Base-by-base conservation (phyloP, 2,329 filamentous ascomycete genomes). In the Colletotrichum sublineola region DNA sequence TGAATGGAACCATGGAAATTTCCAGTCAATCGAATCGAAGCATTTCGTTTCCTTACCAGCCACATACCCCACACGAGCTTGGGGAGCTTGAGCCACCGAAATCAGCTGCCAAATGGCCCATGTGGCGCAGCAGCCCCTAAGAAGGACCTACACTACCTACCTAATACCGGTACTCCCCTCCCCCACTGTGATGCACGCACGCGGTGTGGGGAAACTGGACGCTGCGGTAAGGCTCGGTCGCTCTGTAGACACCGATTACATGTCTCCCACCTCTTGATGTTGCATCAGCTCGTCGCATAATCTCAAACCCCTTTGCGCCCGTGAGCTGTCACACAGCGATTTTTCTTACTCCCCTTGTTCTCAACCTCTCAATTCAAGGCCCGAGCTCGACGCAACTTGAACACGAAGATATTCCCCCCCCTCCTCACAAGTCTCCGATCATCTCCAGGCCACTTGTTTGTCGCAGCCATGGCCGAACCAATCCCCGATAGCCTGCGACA, bases 401-500 rank as follows among this genome's bases (percentile, higher is more conserved):
- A 40, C 53, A 46, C 58, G 29, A 40, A 33, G 8, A 36, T 15
- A 18, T 38, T 29, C 36, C 6, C 15, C 42, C 29, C 63, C 33
- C 31, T 8, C 11, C 44, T 40, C 65, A 29, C 48, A 31, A 38
- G 24, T 14, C 67, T n/a, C 48, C 61, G 24, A 42, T 29, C 31
- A 40, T 29, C 24, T 29, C 40, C n/a, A 5, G 38, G 63, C 20
- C 42, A 20, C 24, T 3, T 48, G 29, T 40, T 20, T 20, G 57
- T 46, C 52, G 65, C 55, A 53, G 46, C 55, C 75, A 97, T 97
- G 95, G 90, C 94, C 62, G 87, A 89, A 77, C 85, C 86, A 68
- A 85, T 96, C 68, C 94, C 94, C 20, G 86, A 88, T 44, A 89
- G 89, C 78, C 87, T 99, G 78, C 95, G 93, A 84, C 86, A 91